Evolutionary conservation across 2,329 filamentous ascomycete species (phyloP).

Genomic region (Emmonsia crescens): DNA sequence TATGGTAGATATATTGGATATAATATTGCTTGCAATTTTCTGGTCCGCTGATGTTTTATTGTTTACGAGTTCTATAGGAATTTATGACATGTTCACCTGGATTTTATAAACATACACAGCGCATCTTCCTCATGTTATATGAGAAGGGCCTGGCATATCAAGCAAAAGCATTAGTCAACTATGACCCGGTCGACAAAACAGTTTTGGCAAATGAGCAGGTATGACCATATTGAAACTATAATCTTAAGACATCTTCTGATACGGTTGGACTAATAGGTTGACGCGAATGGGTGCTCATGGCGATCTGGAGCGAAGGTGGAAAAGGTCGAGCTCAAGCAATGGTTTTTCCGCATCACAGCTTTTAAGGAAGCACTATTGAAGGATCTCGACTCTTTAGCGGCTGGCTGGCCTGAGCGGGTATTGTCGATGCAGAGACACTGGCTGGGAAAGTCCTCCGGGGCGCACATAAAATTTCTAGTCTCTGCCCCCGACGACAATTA

Average conservation of each 20-base stretch:
- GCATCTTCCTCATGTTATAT: constrained; percentile 68
- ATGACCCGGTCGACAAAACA: constrained; percentile 79
- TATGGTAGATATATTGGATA: constrained; percentile 34
- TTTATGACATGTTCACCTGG: constrained; percentile 70
- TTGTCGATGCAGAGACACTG: constrained; percentile 77
- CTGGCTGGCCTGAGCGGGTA: constrained; percentile 72
- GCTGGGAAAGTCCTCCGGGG: constrained; percentile 69
- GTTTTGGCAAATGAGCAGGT: constrained; percentile 82
- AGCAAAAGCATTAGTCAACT: constrained; percentile 75
- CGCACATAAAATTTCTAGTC: constrained; percentile 60
- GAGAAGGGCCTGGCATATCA: constrained; percentile 70
- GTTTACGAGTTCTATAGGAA: constrained; percentile 46
- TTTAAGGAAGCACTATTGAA: constrained; percentile 63
- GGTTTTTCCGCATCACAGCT: constrained; percentile 77
- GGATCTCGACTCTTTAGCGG: constrained; percentile 57
- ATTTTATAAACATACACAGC: constrained; percentile 85
- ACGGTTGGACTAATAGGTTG: constrained; percentile 41
- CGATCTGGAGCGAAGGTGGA: constrained; percentile 76
- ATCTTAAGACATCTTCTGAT: constrained; percentile 1
- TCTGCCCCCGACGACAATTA: constrained; percentile 25
- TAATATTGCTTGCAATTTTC: constrained; percentile 6
- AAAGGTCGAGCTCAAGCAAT: constrained; percentile 69
- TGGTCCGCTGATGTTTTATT: constrained; percentile 17
- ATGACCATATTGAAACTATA: constrained; percentile 2
- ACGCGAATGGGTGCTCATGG: constrained; percentile 75